Evolutionary conservation across 306 rosid species (phyloP).

Genomic region (Sicyos baderoa): DNA sequence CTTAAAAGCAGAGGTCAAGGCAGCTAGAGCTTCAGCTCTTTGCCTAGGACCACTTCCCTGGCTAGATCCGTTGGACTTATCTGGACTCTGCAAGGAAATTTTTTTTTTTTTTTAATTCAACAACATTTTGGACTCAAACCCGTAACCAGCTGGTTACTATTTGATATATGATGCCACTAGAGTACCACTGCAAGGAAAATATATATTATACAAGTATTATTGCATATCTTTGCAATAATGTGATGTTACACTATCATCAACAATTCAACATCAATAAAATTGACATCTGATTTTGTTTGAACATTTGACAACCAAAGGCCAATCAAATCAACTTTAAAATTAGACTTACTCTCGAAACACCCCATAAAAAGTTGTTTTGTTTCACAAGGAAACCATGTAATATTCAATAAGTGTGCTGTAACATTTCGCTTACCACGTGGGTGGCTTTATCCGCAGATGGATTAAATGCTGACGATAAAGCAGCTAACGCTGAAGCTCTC

Average conservation of each 20-base stretch:
- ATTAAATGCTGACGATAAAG: constrained; percentile 49
- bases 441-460: constrained; percentile 41
- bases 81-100: constrained; percentile 36
- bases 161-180: too few relatives aligned
- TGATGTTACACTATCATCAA: neutral
- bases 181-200: neutral
- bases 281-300: neutral
- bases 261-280: neutral
- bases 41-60: constrained; percentile 89
- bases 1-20: constrained; percentile 73
- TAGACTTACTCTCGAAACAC: neutral
- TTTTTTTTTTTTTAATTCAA: too few relatives aligned
- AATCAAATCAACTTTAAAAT: neutral
- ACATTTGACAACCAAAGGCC: neutral
- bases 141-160: too few relatives aligned
- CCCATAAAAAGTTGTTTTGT: neutral
- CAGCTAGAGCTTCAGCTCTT: constrained; percentile 98
- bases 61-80: constrained; percentile 53
- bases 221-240: neutral
- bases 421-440: constrained; percentile 29
- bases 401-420: neutral
- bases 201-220: neutral
- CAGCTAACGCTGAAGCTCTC: constrained; percentile 58
- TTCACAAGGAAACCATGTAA: neutral
- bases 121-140: too few relatives aligned